These are phyloP conservation scores for Inga leiocalycina DNA, from an alignment of 306 rosid genomes.

Conservation along the genomic window DNA sequence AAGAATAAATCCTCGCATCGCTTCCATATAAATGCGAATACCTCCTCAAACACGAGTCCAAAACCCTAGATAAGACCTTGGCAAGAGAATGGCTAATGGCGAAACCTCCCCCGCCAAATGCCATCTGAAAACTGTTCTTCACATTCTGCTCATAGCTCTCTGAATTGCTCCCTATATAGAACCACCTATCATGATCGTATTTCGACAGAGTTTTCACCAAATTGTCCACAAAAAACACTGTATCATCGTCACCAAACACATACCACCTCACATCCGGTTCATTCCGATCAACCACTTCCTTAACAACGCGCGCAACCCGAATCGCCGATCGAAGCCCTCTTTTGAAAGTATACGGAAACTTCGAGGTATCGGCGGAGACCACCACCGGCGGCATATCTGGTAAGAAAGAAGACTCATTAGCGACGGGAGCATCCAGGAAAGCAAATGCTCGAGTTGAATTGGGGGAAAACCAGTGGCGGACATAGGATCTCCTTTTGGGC, in stretches of 20 bases:
- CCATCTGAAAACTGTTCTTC: conserved; percentile 75
- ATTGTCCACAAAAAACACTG: conserved; percentile 86
- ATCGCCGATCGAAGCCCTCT: conserved; percentile 87
- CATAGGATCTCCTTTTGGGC: conserved; percentile 60
- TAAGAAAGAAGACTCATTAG: neutral
- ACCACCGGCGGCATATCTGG: conserved; percentile 45
- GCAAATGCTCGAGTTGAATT: conserved; percentile 63
- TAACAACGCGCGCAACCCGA: conserved; percentile 85
- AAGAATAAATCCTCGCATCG: conserved; percentile 80
- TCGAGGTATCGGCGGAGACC: conserved; percentile 62
- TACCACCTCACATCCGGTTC: conserved; percentile 82
- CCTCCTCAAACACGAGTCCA: conserved; percentile 84
- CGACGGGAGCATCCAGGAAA: conserved; percentile 57
- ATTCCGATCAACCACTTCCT: conserved; percentile 71
- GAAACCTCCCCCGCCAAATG: conserved; percentile 95
- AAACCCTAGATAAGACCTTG: conserved; percentile 66
- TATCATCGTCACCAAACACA: conserved; percentile 92
- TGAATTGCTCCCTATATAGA: conserved; percentile 73
- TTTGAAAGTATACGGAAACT: conserved; percentile 60
- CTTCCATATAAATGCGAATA: conserved; percentile 88
- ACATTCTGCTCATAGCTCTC: conserved; percentile 83
- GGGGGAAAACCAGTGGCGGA: conserved; percentile 65
- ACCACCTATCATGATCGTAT: conserved; percentile 79
- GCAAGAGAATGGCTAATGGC: conserved; percentile 79
- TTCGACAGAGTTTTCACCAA: conserved; percentile 62